Percentiles rank a stretch among this genome's conserved stretches.
Conservation (phyloP, 257 asterid species). For the Apocynum venetum region DNA sequence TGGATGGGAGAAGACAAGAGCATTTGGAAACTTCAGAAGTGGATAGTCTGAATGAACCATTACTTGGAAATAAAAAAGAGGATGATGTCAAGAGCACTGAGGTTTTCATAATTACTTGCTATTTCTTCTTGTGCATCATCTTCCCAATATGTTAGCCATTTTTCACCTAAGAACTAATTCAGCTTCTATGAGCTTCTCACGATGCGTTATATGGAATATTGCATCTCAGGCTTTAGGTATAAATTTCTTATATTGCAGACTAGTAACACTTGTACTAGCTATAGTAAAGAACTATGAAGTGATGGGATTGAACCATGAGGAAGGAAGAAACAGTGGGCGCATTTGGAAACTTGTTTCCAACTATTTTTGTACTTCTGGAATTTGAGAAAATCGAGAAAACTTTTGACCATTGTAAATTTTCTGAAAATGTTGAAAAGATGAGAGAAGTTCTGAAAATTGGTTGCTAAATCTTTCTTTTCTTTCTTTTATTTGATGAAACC, state of each 20-base stretch:
- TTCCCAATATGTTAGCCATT: not conserved
- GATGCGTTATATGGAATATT: not conserved
- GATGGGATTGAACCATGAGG: not conserved
- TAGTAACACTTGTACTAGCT: too few relatives aligned
- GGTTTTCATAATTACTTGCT: conserved; percentile 30
- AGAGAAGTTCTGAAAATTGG: too few relatives aligned
- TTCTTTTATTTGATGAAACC: too few relatives aligned
- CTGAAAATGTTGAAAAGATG: too few relatives aligned
- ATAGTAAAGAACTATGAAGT: not conserved
- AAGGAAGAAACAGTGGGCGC: not conserved
- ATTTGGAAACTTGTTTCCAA: too few relatives aligned
- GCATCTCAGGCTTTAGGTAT: not conserved
- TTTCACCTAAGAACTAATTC: not conserved
- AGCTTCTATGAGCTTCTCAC: not conserved
- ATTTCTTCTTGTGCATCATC: not conserved
- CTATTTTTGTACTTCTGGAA: too few relatives aligned
- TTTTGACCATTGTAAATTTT: too few relatives aligned
- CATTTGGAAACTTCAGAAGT: conserved; percentile 43
- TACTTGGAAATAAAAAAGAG: conserved; percentile 46
- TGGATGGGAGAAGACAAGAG: conserved; percentile 56
- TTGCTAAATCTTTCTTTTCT: too few relatives aligned
- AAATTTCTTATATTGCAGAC: not conserved
- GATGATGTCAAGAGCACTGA: conserved; percentile 31
- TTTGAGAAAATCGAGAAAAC: too few relatives aligned
- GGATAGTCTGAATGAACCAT: conserved; percentile 70